Evolutionary conservation across 2,329 filamentous ascomycete species (phyloP).

Genomic region (Xylaria arbuscula): DNA sequence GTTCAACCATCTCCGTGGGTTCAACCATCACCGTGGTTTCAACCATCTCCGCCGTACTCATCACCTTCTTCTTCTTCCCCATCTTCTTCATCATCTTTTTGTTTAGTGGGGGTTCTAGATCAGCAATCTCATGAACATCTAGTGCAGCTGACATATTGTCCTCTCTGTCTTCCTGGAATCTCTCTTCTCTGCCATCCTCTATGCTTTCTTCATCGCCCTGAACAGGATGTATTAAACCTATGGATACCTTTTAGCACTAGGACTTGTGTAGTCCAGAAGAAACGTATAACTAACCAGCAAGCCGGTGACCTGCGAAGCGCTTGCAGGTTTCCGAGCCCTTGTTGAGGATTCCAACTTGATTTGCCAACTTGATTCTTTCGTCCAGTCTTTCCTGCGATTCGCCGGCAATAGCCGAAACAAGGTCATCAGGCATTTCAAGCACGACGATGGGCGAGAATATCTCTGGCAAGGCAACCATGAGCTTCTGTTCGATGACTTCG

Average conservation of each 20-base stretch:
- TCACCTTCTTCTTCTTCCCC: no score
- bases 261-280: neutral
- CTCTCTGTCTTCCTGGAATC: neutral
- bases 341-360: constrained; percentile 25
- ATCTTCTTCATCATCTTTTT: no score
- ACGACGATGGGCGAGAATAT: constrained; percentile 55
- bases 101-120: neutral
- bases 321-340: constrained; percentile 30
- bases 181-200: neutral
- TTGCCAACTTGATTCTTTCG: constrained; percentile 12
- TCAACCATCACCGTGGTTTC: no score
- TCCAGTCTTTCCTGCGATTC: constrained; percentile 15
- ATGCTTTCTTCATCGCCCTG: neutral
- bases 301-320: constrained; percentile 23
- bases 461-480: constrained; percentile 51
- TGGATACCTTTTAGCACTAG: neutral
- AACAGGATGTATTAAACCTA: neutral
- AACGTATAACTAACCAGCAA: constrained; percentile 14
- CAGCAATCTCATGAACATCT: neutral
- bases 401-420: constrained; percentile 23
- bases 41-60: no score
- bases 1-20: no score
- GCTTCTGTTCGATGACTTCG: constrained; percentile 56
- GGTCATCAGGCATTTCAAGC: constrained; percentile 20
- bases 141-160: neutral